phyloP scores from a whole-genome alignment of 2,329 filamentous ascomycete genomes.

The Fusarium oligoseptatum region DNA sequence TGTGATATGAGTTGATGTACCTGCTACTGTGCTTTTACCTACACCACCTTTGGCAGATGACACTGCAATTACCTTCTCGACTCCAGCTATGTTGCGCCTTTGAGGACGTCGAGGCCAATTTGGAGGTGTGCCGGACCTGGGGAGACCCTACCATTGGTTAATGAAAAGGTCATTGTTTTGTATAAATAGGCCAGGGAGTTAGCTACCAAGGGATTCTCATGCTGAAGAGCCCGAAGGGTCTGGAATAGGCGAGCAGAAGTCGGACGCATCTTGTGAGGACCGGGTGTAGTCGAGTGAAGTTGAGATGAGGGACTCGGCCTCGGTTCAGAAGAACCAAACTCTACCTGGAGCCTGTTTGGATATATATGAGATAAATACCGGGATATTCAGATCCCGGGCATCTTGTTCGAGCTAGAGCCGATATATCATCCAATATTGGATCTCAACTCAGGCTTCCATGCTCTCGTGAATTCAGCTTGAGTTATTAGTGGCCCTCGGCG shows the following conservation, averaged over 20 bases:
- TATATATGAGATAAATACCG: neutral
- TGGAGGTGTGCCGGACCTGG: slow-evolving; percentile 74
- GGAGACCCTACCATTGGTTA: slow-evolving; percentile 75
- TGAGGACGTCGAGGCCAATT: slow-evolving; percentile 81
- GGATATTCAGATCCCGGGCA: neutral
- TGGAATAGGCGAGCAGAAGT: slow-evolving; percentile 55
- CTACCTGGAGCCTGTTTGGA: neutral
- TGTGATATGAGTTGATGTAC: slow-evolving; percentile 55
- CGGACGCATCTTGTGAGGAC: slow-evolving; percentile 52
- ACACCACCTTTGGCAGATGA: slow-evolving; percentile 99
- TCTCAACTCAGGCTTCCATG: slow-evolving; percentile 5
- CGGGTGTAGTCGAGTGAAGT: neutral
- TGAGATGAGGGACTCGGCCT: neutral
- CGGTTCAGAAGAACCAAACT: neutral
- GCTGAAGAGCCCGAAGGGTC: slow-evolving; percentile 54
- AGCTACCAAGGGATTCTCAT: slow-evolving; percentile 88
- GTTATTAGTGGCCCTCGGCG: slow-evolving; percentile 9
- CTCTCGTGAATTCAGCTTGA: slow-evolving; percentile 1
- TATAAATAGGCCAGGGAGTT: neutral
- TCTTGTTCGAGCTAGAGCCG: slow-evolving; percentile 1
- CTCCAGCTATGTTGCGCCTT: slow-evolving; percentile 83
- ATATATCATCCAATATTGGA: neutral
- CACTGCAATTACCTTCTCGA: slow-evolving; percentile 94
- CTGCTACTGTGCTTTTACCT: slow-evolving; percentile 93
- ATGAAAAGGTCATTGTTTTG: neutral